Conservation (phyloP, 2,329 filamentous ascomycete species). For the Leptographium flavum region DNA sequence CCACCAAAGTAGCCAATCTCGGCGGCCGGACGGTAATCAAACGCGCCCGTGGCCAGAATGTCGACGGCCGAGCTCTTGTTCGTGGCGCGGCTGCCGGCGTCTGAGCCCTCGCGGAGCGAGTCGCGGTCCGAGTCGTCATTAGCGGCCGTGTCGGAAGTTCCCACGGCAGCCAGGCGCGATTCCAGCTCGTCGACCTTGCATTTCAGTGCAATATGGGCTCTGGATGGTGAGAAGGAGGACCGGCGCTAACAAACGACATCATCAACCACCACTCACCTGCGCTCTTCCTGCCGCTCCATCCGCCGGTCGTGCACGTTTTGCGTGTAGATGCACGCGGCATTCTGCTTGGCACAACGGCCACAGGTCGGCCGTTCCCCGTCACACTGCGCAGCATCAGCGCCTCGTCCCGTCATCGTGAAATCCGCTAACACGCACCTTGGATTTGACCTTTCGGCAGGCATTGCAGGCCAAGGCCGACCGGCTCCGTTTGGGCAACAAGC, state of each 20-base stretch:
- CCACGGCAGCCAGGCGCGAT: constrained; percentile 2
- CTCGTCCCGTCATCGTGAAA: background rate
- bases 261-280: background rate
- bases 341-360: constrained; percentile 6
- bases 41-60: constrained; percentile 15
- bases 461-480: constrained; percentile 8
- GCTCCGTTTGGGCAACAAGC: constrained; percentile 5
- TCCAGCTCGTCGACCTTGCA: constrained; percentile 13
- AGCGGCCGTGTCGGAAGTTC: constrained; percentile 1
- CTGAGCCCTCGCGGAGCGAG: background rate
- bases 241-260: background rate
- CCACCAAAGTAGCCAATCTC: constrained; percentile 15
- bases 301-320: constrained; percentile 6
- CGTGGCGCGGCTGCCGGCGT: background rate
- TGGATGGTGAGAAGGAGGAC: background rate
- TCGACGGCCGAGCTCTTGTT: constrained; percentile 15
- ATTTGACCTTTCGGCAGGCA: constrained; percentile 7
- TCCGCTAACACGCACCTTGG: constrained; percentile 1
- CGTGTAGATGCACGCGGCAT: constrained; percentile 8
- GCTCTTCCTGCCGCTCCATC: constrained; percentile 8
- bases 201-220: constrained; percentile 2
- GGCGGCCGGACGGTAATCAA: constrained; percentile 14
- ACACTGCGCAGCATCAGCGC: constrained; percentile 1
- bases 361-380: constrained; percentile 8
- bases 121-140: background rate